Evolutionary conservation across 768 basidiomycete species (phyloP).

Genomic region (Calocybe gangraenosa): DNA sequence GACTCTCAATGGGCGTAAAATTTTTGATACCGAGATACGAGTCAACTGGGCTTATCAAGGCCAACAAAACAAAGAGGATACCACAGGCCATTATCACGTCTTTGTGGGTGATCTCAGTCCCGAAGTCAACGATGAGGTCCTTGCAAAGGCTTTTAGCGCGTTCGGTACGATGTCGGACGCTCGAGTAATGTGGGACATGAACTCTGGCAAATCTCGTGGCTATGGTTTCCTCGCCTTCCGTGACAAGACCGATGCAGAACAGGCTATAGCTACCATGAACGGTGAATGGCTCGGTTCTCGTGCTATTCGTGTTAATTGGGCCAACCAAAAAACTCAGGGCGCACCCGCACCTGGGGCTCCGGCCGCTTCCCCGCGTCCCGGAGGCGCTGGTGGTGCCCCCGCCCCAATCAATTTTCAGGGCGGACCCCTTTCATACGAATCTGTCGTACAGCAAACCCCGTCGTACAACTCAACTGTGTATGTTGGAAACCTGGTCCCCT

Average conservation of each 20-base stretch:
- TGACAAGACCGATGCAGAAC: conserved; percentile 98
- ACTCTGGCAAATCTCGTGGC: conserved; percentile 96
- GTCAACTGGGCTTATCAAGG: conserved; percentile 99
- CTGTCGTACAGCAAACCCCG: conserved; percentile 91
- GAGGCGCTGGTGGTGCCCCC: conserved; percentile 60
- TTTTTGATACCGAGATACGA: conserved; percentile 98
- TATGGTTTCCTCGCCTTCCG: conserved; percentile 99
- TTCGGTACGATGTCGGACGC: conserved; percentile 97
- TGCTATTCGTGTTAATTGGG: conserved; percentile 99
- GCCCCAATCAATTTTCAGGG: conserved; percentile 90
- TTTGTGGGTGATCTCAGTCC: conserved; percentile 99
- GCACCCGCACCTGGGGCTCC: conserved; percentile 28
- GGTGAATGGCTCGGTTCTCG: conserved; percentile 98
- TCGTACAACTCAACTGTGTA: conserved; percentile 96
- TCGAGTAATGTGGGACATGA: conserved; percentile 99
- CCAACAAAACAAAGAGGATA: conserved; percentile 98
- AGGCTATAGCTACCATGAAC: conserved; percentile 99
- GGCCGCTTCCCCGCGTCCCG: conserved; percentile 36
- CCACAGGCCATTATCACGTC: conserved; percentile 95
- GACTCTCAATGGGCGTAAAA: conserved; percentile 98
- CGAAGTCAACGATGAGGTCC: conserved; percentile 96
- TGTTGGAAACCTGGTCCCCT: conserved; percentile 97
- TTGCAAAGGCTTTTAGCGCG: conserved; percentile 94
- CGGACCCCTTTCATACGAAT: conserved; percentile 86
- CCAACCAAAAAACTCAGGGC: conserved; percentile 97